Percentiles rank a stretch among this genome's conserved stretches.
These are phyloP conservation scores for Funneliformis caledonium DNA, from an alignment of 371 early-diverging fungal species.

Conservation along the genomic window DNA sequence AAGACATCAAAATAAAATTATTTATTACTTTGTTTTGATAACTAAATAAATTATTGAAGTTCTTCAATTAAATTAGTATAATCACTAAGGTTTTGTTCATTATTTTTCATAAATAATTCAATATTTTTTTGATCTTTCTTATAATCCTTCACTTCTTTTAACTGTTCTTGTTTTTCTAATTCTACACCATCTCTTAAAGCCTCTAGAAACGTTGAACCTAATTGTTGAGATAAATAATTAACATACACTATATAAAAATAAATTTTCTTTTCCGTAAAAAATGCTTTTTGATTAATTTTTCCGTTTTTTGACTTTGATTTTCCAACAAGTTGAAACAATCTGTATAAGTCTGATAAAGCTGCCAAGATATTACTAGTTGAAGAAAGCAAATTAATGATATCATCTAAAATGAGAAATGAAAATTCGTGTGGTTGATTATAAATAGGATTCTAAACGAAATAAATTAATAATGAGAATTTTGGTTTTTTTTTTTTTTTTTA, in stretches of 20 bases:
- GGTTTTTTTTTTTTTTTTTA: background rate
- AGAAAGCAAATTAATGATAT: slow-evolving; percentile 21
- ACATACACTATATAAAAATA: slow-evolving; percentile 36
- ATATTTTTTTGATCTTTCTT: slow-evolving; percentile 8
- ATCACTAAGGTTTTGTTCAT: too few relatives aligned
- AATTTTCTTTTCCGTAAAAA: slow-evolving; percentile 33
- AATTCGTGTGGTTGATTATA: slow-evolving; percentile 35
- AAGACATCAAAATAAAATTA: too few relatives aligned
- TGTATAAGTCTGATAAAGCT: slow-evolving; percentile 28
- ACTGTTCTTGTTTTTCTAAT: background rate
- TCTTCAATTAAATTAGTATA: too few relatives aligned
- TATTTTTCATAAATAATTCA: slow-evolving; percentile 3
- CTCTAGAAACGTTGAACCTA: background rate
- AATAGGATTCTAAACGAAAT: slow-evolving; percentile 19
- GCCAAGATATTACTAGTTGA: slow-evolving; percentile 6
- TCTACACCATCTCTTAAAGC: slow-evolving; percentile 12
- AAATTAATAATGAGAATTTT: background rate
- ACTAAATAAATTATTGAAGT: too few relatives aligned
- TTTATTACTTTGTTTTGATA: too few relatives aligned
- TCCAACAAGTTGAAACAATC: slow-evolving; percentile 17
- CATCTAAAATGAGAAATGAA: slow-evolving; percentile 13
- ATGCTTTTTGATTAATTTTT: slow-evolving; percentile 3
- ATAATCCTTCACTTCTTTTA: background rate
- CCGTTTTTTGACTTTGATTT: background rate
- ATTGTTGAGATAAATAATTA: slow-evolving; percentile 1